phyloP scores from a whole-genome alignment of 2,329 filamentous ascomycete species.

The Fusarium sp. region DNA sequence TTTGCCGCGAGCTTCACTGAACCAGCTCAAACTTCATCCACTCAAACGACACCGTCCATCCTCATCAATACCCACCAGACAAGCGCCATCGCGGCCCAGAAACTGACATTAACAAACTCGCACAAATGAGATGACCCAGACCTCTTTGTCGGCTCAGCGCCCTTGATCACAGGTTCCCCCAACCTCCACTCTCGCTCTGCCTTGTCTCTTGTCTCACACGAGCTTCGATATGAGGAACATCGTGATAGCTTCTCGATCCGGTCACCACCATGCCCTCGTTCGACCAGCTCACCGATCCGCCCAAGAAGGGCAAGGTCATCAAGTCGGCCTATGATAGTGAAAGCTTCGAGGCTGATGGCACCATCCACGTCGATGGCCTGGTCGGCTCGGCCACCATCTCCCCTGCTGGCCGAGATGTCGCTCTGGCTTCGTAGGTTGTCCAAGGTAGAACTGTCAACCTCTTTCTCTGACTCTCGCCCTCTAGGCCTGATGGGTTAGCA shows the following conservation, averaged over 20 bases:
- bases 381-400: constrained; percentile 95
- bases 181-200: not conserved
- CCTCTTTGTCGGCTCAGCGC: constrained; percentile 34
- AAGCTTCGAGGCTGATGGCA: constrained; percentile 88
- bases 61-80: constrained; percentile 4
- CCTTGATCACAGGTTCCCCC: constrained; percentile 10
- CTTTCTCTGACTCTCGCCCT: constrained; percentile 15
- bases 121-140: constrained; percentile 36
- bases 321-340: constrained; percentile 86
- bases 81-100: not conserved
- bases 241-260: constrained; percentile 39
- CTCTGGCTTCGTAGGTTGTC: constrained; percentile 80
- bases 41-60: constrained; percentile 4
- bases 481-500: constrained; percentile 84
- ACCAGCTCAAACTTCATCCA: constrained; percentile 29
- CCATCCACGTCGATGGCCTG: constrained; percentile 84
- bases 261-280: constrained; percentile 64
- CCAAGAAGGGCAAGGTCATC: constrained; percentile 72
- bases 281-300: constrained; percentile 61
- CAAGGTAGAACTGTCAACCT: constrained; percentile 25
- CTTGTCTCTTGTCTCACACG: constrained; percentile 20
- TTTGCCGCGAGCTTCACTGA: constrained; percentile 30
- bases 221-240: constrained; percentile 45
- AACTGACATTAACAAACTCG: not conserved
- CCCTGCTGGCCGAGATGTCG: constrained; percentile 90